Conservation (phyloP, 805 yeast genomes). For the Schizosaccharomyces lindneri region DNA sequence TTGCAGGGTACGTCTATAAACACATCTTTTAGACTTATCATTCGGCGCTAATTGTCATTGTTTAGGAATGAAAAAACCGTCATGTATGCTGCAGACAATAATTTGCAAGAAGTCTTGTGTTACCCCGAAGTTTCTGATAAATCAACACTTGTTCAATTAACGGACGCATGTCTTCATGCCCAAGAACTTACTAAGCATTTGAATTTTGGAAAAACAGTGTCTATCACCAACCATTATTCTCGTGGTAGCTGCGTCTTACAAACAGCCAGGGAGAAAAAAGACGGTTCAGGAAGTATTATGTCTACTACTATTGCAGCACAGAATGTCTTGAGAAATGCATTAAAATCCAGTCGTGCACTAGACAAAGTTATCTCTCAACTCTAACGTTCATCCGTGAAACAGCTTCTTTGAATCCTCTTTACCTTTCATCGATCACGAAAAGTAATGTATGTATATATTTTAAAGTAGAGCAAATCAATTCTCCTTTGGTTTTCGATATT, state of each 20-base stretch:
- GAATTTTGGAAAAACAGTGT: neutral
- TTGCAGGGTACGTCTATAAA: neutral
- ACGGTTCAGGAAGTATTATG: neutral
- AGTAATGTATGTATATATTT: neutral
- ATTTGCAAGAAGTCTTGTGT: neutral
- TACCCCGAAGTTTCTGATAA: neutral
- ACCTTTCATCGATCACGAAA: neutral
- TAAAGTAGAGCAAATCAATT: too few relatives aligned
- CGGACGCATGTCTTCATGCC: neutral
- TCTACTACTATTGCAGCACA: neutral
- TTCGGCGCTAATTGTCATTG: too few relatives aligned
- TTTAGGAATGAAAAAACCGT: neutral
- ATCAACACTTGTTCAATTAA: neutral
- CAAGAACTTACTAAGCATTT: neutral
- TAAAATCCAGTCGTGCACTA: neutral
- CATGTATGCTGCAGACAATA: neutral
- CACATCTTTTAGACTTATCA: too few relatives aligned
- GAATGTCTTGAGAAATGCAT: neutral
- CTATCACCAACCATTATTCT: neutral
- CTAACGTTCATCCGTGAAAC: neutral
- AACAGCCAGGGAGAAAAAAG: neutral
- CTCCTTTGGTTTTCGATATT: too few relatives aligned
- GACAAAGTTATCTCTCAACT: neutral
- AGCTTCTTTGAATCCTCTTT: neutral
- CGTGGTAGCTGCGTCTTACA: neutral